phyloP scores from a whole-genome alignment of 2,329 filamentous ascomycete species.

The Graphilbum sp. region DNA sequence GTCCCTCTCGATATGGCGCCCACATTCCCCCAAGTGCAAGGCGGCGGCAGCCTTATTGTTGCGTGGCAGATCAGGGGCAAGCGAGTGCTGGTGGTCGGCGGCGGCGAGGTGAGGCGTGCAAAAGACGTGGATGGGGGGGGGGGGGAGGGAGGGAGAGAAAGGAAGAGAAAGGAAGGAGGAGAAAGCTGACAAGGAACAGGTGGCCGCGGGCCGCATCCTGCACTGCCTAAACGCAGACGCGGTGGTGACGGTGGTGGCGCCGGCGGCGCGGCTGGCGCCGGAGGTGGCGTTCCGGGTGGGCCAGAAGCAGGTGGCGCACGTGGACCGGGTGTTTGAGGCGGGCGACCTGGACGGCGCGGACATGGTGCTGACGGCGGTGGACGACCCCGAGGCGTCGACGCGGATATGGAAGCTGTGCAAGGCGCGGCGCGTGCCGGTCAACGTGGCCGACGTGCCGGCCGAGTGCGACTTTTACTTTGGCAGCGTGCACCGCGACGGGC shows the following conservation, averaged over 20 bases:
- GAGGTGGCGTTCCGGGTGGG: constrained; percentile 75
- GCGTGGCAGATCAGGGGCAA: constrained; percentile 92
- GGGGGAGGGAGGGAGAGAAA: neutral
- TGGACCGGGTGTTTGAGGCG: constrained; percentile 72
- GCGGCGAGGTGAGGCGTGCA: constrained; percentile 58
- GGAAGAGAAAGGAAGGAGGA: neutral
- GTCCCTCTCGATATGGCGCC: too few species aligned
- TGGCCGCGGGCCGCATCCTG: constrained; percentile 85
- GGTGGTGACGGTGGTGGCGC: constrained; percentile 71
- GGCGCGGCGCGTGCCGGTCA: constrained; percentile 65
- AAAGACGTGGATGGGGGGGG: neutral
- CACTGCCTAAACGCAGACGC: constrained; percentile 93
- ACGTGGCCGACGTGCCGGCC: constrained; percentile 90
- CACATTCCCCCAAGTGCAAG: constrained; percentile 63
- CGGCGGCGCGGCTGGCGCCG: constrained; percentile 62
- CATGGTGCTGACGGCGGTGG: constrained; percentile 87
- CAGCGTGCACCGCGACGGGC: constrained; percentile 84
- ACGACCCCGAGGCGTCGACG: constrained; percentile 82
- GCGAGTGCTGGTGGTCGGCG: constrained; percentile 79
- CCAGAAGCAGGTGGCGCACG: constrained; percentile 57
- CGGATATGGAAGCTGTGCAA: constrained; percentile 91
- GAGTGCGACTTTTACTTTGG: constrained; percentile 99
- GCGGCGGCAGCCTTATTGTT: constrained; percentile 81
- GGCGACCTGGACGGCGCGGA: constrained; percentile 66
- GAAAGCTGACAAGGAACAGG: constrained; percentile 33